Evolutionary conservation across 176 grass and related monocot genomes (phyloP).

Genomic region (Bothriochloa decipiens): DNA sequence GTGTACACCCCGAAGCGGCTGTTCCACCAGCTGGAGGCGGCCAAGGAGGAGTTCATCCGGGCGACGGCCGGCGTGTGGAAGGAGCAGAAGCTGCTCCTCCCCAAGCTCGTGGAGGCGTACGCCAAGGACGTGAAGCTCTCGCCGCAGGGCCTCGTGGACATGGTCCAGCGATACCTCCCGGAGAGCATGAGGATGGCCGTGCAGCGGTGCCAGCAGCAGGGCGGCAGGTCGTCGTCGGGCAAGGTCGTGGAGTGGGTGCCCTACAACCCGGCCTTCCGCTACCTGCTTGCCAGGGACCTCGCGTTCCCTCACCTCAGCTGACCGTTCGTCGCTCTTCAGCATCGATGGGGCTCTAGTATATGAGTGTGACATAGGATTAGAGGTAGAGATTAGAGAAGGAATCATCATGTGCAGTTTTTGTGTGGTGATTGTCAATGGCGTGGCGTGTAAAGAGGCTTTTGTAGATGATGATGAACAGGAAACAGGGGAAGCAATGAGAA

Average conservation of each 20-base stretch:
- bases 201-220: slow-evolving; percentile 79
- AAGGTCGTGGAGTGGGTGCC: slow-evolving; percentile 91
- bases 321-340: slow-evolving; percentile 23
- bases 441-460: slow-evolving; percentile 36
- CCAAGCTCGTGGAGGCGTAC: slow-evolving; percentile 77
- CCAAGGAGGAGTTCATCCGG: slow-evolving; percentile 88
- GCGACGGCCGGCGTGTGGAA: slow-evolving; percentile 87
- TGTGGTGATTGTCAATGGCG: not conserved
- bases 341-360: slow-evolving; percentile 14
- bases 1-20: slow-evolving; percentile 75
- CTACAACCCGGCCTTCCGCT: slow-evolving; percentile 79
- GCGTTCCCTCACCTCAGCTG: slow-evolving; percentile 83
- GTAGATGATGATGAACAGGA: slow-evolving; percentile 74
- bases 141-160: slow-evolving; percentile 74
- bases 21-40: slow-evolving; percentile 84
- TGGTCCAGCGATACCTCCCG: slow-evolving; percentile 83
- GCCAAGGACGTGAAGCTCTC: slow-evolving; percentile 82
- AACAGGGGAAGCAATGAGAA: slow-evolving; percentile 42
- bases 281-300: slow-evolving; percentile 75
- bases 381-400: not conserved
- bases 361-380: slow-evolving; percentile 42
- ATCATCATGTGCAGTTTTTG: slow-evolving; percentile 41
- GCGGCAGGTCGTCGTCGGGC: slow-evolving; percentile 56
- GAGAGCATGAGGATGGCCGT: slow-evolving; percentile 84
- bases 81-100: slow-evolving; percentile 86